Evolutionary conservation across 768 basidiomycete genomes (phyloP).

Genomic region (Termitomyces sp.): DNA sequence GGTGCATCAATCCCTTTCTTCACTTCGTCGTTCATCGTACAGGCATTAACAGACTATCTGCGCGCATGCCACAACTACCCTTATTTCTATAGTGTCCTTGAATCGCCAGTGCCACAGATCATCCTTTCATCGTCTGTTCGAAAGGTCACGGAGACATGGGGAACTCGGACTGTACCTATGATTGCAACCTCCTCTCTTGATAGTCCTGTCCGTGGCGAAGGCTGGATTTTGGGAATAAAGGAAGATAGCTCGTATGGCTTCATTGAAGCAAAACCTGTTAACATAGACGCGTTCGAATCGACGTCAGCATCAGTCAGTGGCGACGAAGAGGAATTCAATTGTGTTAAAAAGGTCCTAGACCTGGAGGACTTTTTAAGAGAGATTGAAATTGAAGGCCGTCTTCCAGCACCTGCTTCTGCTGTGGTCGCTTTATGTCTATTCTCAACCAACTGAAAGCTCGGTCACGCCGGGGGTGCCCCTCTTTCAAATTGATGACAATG

Average conservation of each 20-base stretch:
- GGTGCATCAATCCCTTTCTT: conserved; percentile 18
- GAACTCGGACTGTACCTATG: conserved; percentile 11
- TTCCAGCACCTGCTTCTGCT: conserved; percentile 10
- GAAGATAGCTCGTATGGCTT: not conserved
- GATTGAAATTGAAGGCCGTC: conserved; percentile 18
- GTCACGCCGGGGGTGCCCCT: not conserved
- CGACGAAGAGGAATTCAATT: not conserved
- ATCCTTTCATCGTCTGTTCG: conserved; percentile 13
- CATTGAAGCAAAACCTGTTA: not conserved
- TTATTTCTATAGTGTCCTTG: not conserved
- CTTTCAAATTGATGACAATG: not conserved
- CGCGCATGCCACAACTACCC: not conserved
- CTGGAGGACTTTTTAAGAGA: conserved; percentile 16
- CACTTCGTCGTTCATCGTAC: conserved; percentile 19
- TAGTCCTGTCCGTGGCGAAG: conserved; percentile 2
- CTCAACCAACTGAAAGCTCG: not conserved
- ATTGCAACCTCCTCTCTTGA: not conserved
- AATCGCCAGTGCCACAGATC: conserved; percentile 2
- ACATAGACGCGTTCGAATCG: not conserved
- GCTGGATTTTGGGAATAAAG: conserved; percentile 15
- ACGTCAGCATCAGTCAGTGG: not conserved
- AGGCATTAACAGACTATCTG: conserved; percentile 15
- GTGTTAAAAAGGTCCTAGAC: not conserved
- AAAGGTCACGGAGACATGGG: too few relatives aligned
- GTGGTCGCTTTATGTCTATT: conserved; percentile 13